Percentiles rank a stretch among this genome's conserved stretches.
Conservation (phyloP, 2,329 filamentous ascomycete genomes). For the Arthrinium puccinioides region DNA sequence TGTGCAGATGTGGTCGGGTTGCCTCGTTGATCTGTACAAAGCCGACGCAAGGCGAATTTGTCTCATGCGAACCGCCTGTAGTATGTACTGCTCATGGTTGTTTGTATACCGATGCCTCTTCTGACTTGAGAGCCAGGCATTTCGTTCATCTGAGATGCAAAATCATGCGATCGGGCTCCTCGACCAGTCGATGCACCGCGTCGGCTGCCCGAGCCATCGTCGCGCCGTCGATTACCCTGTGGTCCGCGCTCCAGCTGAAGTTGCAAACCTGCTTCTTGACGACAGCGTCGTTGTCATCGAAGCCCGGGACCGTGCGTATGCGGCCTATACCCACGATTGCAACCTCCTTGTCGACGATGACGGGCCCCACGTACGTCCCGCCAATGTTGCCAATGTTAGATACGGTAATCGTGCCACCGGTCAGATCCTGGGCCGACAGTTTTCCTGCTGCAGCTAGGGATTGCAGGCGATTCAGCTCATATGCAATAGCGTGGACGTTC, state of each 20-base stretch:
- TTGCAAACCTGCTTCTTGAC: conserved; percentile 75
- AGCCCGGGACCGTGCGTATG: conserved; percentile 73
- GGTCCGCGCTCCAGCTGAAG: conserved; percentile 95
- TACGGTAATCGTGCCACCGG: conserved; percentile 85
- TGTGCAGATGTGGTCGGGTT: no score
- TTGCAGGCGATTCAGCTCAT: conserved; percentile 69
- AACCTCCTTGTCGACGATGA: conserved; percentile 85
- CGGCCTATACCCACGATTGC: conserved; percentile 86
- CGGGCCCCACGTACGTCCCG: conserved; percentile 82
- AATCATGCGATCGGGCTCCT: conserved; percentile 82
- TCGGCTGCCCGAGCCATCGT: conserved; percentile 90
- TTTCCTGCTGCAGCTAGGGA: conserved; percentile 66
- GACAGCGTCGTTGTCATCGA: conserved; percentile 53
- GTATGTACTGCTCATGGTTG: no score
- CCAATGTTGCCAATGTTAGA: conserved; percentile 96
- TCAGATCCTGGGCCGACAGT: conserved; percentile 67
- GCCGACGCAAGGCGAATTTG: no score
- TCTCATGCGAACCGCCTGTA: no score
- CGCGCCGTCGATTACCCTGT: conserved; percentile 88
- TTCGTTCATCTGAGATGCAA: conserved; percentile 60
- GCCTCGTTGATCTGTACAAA: no score
- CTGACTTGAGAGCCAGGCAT: no score
- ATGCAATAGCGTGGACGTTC: conserved; percentile 71
- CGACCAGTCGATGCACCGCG: conserved; percentile 67
- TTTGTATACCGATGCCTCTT: no score